phyloP scores from a whole-genome alignment of 176 grass and related monocot species.

The Hyparrhenia diplandra region DNA sequence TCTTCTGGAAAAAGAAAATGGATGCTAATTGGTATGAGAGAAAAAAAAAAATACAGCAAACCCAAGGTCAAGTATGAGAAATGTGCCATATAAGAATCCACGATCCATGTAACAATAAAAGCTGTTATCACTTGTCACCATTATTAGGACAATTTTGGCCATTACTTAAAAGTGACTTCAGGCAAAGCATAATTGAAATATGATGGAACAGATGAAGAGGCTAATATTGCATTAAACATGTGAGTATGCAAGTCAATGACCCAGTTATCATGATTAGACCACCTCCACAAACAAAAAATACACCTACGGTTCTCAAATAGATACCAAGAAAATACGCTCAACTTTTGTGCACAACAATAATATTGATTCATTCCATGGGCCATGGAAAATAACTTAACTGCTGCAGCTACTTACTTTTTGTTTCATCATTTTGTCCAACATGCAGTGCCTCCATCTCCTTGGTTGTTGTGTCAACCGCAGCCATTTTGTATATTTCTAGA shows the following conservation, averaged over 20 bases:
- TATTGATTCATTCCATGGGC: background rate
- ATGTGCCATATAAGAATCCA: background rate
- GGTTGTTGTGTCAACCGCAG: conserved; percentile 9
- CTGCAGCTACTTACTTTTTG: conserved; percentile 15
- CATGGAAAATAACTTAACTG: background rate
- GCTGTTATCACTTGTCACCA: background rate
- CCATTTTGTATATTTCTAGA: conserved; percentile 28
- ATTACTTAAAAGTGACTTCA: background rate
- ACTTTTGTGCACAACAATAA: background rate
- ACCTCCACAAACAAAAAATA: background rate
- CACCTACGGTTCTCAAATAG: background rate
- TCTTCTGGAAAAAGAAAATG: conserved; percentile 6
- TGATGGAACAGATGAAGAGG: background rate
- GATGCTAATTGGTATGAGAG: background rate
- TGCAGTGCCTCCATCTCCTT: conserved; percentile 40
- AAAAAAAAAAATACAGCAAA: conserved; percentile 6
- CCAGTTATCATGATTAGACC: background rate
- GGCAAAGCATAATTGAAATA: background rate
- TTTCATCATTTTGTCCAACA: conserved; percentile 18
- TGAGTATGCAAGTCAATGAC: background rate
- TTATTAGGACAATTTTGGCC: background rate
- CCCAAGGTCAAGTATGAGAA: background rate
- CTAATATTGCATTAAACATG: background rate
- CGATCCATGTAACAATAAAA: background rate
- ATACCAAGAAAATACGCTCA: background rate